Evolutionary conservation across 495 filamentous ascomycete species (phyloP), one percentile per base, ranked within the genome.

Genomic region (Lasiosphaeria miniovina): DNA sequence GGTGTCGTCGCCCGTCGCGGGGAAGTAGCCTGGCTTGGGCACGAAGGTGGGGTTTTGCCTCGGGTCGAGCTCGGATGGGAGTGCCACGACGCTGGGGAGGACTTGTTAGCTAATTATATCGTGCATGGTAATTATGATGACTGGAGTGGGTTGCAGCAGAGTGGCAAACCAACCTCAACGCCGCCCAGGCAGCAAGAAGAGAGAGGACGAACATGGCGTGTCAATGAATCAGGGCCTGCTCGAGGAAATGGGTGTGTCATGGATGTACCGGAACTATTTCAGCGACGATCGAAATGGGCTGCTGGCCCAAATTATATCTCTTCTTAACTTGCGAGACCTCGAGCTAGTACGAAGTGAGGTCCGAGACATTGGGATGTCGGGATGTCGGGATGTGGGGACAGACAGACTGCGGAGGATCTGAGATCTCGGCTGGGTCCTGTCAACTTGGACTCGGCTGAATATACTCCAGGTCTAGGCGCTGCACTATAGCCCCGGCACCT

Each of bases 1-100:
- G 35, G 65, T 65, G 60, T 65, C 63, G 57, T 65, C 59, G 35
- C 65, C 65, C 3, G 56, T 65, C 12, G 34, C 40, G 38, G 64
- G 59, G 51, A 61, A 64, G 49, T 64, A 40, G 31, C 62, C 59
- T 3, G 62, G 48, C 35, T 54, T 57, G 6, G 62, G 62, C 9
- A 60, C 57, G 34, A 64, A 74, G 32, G 35, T 31, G 31, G 32
- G 5, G 51, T 3, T 53, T 53, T 53, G 51, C n/a, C 51, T 31
- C 6, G 51, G 4, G 6, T 6, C 4, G 3, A 36, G 4, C 31
- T 36, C 32, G 17, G 17, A 24, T 8, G 51, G 51, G 32, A 36
- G 35, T 6, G 51, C 51, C 12, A 15, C 24, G 7, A 36, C 51
- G 35, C 51, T 53, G 31, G 32, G 4, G 15, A 45, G 12, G 41